Evolutionary conservation across 176 grass and related monocot species (phyloP).

Genomic region (Oropetium thomaeum): DNA sequence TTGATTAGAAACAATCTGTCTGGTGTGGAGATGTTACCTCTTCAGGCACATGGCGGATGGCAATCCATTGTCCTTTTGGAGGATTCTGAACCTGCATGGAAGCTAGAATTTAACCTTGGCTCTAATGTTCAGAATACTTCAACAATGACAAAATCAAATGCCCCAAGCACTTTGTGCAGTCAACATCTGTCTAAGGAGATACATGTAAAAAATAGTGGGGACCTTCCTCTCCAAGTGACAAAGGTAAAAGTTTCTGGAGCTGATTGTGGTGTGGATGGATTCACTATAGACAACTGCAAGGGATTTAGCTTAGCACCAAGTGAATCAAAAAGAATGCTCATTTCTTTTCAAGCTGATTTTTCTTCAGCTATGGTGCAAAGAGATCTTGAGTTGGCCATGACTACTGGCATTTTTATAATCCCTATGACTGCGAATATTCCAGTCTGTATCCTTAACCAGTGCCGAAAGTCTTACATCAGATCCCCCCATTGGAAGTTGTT

Average conservation of each 20-base stretch:
- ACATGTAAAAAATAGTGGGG: slow-evolving; percentile 88
- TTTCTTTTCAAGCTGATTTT: slow-evolving; percentile 77
- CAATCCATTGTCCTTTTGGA: slow-evolving; percentile 78
- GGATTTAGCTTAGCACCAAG: slow-evolving; percentile 77
- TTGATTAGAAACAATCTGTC: slow-evolving; percentile 88
- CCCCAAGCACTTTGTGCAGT: slow-evolving; percentile 44
- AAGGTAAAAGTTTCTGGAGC: slow-evolving; percentile 79
- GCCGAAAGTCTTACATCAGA: slow-evolving; percentile 59
- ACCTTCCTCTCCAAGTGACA: slow-evolving; percentile 77
- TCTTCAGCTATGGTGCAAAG: slow-evolving; percentile 68
- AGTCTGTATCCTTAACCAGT: slow-evolving; percentile 60
- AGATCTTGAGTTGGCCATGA: slow-evolving; percentile 78
- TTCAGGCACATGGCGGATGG: slow-evolving; percentile 70
- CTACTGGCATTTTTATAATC: slow-evolving; percentile 72
- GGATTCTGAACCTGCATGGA: slow-evolving; percentile 76
- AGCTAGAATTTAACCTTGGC: slow-evolving; percentile 71
- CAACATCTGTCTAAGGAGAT: slow-evolving; percentile 73
- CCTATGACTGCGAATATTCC: slow-evolving; percentile 86
- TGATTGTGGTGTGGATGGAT: slow-evolving; percentile 81
- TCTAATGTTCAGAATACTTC: slow-evolving; percentile 50
- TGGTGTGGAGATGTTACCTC: slow-evolving; percentile 75
- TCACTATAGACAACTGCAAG: slow-evolving; percentile 57
- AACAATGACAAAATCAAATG: slow-evolving; percentile 31
- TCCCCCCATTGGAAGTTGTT: slow-evolving; percentile 49
- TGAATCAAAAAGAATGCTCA: slow-evolving; percentile 60